Base-by-base conservation (phyloP, 768 basidiomycete species). In the Goffeauzyma gilvescens region DNA sequence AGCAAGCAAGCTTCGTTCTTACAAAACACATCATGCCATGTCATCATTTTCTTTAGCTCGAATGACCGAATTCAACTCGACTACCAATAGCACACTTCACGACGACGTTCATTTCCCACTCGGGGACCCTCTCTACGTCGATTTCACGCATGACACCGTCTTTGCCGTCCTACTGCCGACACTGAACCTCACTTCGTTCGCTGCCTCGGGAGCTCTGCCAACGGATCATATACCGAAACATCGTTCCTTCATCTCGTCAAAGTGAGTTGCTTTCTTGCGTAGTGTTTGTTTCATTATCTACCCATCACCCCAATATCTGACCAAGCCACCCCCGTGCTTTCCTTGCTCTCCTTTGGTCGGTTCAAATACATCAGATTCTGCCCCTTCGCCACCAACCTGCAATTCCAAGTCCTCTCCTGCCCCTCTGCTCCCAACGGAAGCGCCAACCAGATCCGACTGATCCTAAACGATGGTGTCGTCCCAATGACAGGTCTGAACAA, bases 391-490 rank as follows among this genome's bases (percentile, higher is more conserved):
- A 81, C 85, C 21, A 89, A 89, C 54, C 60, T 89, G 42, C 44
- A 51, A 21, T 64, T 66, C 25, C 59, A 84, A 46, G 76, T 82
- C 7, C 67, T 83, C 0, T 69, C 71, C 44, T 83, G 79, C 51
- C 59, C 66, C 20, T 32, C 41, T 20, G 30, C 46, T 4, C 0
- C 30, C 0, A 35, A 61, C 20, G 38, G 48, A 31, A 34, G 45
- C 23, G 66, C 69, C 17, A 57, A 62, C 12, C 75, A 84, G 50
- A 80, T 89, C 48, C 75, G 85, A 3, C 68, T 86, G 52, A 75
- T 89, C 49, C 72, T 89, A 59, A 89, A 90, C 64, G 86, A 93
- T 54, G 86, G 76, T 0, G 78, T 81, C 1, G 75, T 75, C 0
- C 85, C 86, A 4, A 70, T 89, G 17, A 80, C 76, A 0, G 75